phyloP scores from a whole-genome alignment of 106 monocot species.

The Allium cepa region DNA sequence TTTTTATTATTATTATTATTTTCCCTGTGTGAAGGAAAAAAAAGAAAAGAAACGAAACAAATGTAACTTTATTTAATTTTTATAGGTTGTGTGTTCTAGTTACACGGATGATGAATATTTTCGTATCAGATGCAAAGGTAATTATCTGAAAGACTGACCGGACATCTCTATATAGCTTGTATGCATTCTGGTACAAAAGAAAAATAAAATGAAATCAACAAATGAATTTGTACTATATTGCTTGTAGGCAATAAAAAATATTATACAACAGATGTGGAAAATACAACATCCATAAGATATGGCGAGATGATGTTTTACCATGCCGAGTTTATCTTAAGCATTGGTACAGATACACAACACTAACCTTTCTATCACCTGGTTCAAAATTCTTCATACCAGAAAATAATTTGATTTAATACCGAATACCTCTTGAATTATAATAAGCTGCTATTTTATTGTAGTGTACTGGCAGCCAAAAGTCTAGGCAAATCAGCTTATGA shows the following conservation, averaged over 20 bases:
- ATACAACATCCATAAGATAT: slow-evolving; percentile 85
- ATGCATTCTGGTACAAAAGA: no score
- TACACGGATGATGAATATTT: slow-evolving; percentile 90
- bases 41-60: no score
- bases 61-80: background rate
- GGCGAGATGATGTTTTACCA: slow-evolving; percentile 87
- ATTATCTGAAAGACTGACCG: no score
- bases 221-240: no score
- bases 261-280: slow-evolving; percentile 65
- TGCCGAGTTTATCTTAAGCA: slow-evolving; percentile 91
- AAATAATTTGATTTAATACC: no score
- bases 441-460: slow-evolving; percentile 9
- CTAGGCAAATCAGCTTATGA: slow-evolving; percentile 50
- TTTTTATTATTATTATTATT: no score
- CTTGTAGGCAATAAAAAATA: slow-evolving; percentile 48
- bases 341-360: slow-evolving; percentile 34
- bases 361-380: no score
- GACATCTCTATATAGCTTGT: no score
- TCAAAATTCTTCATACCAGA: no score
- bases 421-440: no score
- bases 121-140: slow-evolving; percentile 86
- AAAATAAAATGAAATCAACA: no score
- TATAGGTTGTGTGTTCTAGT: slow-evolving; percentile 76
- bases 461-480: slow-evolving; percentile 80
- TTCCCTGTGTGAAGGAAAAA: no score